Conservation (phyloP, 164 flowering plant genomes). For the Stephania yunnanensis region DNA sequence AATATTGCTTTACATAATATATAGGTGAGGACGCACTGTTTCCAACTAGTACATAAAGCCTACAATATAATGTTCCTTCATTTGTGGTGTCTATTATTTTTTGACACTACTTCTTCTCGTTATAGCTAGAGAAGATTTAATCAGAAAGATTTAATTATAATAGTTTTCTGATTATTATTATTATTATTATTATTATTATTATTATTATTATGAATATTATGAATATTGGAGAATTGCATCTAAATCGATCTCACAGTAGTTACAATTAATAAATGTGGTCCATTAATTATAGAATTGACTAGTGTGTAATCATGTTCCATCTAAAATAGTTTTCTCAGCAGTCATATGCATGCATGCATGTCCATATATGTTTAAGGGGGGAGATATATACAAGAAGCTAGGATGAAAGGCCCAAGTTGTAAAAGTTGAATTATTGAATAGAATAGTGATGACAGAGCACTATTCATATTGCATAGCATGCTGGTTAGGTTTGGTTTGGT, state of each 20-base stretch:
- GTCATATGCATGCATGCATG: neutral
- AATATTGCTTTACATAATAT: neutral
- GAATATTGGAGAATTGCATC: neutral
- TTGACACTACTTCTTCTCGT: neutral
- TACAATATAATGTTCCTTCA: neutral
- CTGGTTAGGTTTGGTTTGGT: neutral
- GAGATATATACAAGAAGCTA: too few species aligned
- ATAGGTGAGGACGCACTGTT: neutral
- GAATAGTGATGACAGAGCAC: neutral
- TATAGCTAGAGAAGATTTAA: too few species aligned
- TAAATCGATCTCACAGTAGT: neutral
- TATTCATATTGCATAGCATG: neutral
- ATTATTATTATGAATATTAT: too few species aligned
- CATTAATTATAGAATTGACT: neutral
- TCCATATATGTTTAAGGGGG: too few species aligned
- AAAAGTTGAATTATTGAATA: neutral
- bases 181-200: too few species aligned
- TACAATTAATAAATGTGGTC: neutral
- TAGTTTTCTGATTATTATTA: neutral
- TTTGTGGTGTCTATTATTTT: neutral
- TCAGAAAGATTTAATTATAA: too few species aligned
- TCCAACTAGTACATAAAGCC: neutral
- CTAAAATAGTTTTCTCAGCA: too few species aligned
- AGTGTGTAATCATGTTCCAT: neutral
- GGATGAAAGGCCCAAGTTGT: too few species aligned